Conservation (phyloP, 106 monocot genomes). For the Hemerocallis citrina region DNA sequence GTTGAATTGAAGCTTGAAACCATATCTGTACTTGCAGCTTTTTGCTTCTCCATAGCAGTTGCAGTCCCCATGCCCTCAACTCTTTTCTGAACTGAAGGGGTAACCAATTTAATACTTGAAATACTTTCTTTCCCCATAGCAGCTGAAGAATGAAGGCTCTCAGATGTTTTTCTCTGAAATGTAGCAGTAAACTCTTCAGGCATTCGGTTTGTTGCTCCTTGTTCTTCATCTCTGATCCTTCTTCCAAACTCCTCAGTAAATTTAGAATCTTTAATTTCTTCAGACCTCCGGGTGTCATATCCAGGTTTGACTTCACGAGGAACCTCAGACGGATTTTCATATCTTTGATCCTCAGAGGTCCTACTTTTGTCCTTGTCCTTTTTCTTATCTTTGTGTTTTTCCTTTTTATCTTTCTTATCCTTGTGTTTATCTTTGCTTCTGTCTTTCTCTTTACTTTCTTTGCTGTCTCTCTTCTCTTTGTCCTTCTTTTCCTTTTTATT, state of each 20-base stretch:
- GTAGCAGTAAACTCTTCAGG: slow-evolving; percentile 11
- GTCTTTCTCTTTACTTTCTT: slow-evolving; percentile 34
- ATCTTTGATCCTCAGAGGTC: slow-evolving; percentile 16
- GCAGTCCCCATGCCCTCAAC: not conserved
- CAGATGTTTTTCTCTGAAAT: slow-evolving; percentile 9
- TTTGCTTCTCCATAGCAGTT: slow-evolving; percentile 9
- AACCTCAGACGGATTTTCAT: slow-evolving; percentile 10
- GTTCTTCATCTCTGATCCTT: slow-evolving; percentile 33
- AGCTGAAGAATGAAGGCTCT: slow-evolving; percentile 4
- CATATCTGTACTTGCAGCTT: slow-evolving; percentile 6
- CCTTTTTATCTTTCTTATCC: slow-evolving; percentile 41
- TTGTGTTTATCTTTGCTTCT: slow-evolving; percentile 44
- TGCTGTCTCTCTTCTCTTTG: slow-evolving; percentile 30
- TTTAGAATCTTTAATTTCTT: slow-evolving; percentile 32
- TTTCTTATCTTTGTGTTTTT: slow-evolving; percentile 28
- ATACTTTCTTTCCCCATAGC: slow-evolving; percentile 12
- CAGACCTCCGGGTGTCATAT: slow-evolving; percentile 6
- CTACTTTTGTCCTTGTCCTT: slow-evolving; percentile 33
- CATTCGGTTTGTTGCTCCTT: slow-evolving; percentile 21
- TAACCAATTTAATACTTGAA: slow-evolving; percentile 12
- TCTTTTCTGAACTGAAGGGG: slow-evolving; percentile 1
- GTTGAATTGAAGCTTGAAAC: not conserved
- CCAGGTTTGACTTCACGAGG: slow-evolving; percentile 14
- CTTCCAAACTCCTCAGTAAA: slow-evolving; percentile 32
- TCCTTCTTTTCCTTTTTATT: slow-evolving; percentile 54